Percentiles rank a stretch among this genome's conserved stretches.
Evolutionary conservation across 768 basidiomycete species (phyloP).

Genomic region (Leccinum subgranulosum): DNA sequence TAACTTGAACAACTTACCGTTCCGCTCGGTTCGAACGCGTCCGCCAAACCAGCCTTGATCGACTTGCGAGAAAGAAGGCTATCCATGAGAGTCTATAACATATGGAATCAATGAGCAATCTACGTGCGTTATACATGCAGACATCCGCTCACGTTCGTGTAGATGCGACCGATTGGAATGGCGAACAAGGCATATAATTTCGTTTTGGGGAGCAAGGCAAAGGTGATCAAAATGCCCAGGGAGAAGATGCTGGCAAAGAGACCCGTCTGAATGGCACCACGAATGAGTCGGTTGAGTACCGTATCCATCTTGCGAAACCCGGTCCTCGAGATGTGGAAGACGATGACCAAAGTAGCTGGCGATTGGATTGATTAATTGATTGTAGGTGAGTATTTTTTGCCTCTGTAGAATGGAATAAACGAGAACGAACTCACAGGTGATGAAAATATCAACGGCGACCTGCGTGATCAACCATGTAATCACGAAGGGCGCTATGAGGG

Average conservation of each 20-base stretch:
- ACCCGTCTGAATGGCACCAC: neutral
- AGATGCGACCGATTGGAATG: neutral
- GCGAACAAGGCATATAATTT: neutral
- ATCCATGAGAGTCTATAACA: conserved; percentile 10
- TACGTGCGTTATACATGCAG: too few relatives aligned
- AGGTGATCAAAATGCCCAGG: neutral
- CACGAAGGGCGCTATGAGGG: neutral
- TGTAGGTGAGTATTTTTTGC: neutral
- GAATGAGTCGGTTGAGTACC: neutral
- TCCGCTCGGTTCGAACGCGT: neutral
- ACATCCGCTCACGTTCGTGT: neutral
- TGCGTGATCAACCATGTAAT: neutral
- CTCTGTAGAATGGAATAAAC: neutral
- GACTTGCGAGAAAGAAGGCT: conserved; percentile 6
- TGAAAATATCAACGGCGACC: neutral
- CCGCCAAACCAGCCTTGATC: neutral
- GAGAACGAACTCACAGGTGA: neutral
- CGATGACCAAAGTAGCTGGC: neutral
- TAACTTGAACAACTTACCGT: neutral
- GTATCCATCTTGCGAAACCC: neutral
- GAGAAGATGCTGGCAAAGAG: neutral
- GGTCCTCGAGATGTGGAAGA: neutral
- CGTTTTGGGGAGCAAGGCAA: neutral
- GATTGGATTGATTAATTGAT: neutral
- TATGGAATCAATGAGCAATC: neutral